Base-by-base conservation (phyloP, 768 basidiomycete genomes). In the Cubamyces lactineus region DNA sequence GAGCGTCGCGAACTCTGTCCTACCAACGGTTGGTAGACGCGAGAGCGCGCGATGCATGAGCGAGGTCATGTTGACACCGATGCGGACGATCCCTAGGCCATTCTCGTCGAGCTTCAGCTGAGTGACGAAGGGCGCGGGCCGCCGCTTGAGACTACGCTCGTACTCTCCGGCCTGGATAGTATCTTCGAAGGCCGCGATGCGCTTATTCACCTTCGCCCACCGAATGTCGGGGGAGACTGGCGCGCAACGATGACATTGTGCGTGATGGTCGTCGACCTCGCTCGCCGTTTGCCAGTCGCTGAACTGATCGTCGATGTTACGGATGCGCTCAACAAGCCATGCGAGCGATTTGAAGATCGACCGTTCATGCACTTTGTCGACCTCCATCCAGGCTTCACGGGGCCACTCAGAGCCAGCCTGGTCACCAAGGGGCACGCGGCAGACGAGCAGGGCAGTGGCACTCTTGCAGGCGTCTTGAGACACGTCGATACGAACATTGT, bases 31-130 rank as follows among this genome's bases (percentile, higher is more conserved):
- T 7, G 96, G 95, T 23, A 97, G 81, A 45, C 90, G 86, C 1
- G 92, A 85, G 38, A 89, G 71, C 0, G 94, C 96, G 48, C 92
- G 91, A 72, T 98, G 96, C 53, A 93, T 79, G 30, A 97, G 81
- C 2, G 94, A 92, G 3, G 90, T 84, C 38, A 94, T 82, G 71
- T 98, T 98, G 69, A 96, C 83, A 41, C 94, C 96, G 34, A 97
- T 86, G 59, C 88, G 86, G 50, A 96, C 87, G 40, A 79, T 80
- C 0, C 94, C 95, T 4, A 79, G 72, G 19, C 84, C 84, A 43
- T 85, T 74, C 21, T 85, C 83, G 56, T 83, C 82, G 26, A 90
- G 72, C 67, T 83, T 88, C 30, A 95, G 81, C 70, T 95, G 93
- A 0, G 94, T 91, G 54, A 96, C 83, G 71, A 97, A 94, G 0